Evolutionary conservation across 2,329 filamentous ascomycete genomes (phyloP), one percentile per base, ranked within the genome.

Genomic region (Biscogniauxia marginata): DNA sequence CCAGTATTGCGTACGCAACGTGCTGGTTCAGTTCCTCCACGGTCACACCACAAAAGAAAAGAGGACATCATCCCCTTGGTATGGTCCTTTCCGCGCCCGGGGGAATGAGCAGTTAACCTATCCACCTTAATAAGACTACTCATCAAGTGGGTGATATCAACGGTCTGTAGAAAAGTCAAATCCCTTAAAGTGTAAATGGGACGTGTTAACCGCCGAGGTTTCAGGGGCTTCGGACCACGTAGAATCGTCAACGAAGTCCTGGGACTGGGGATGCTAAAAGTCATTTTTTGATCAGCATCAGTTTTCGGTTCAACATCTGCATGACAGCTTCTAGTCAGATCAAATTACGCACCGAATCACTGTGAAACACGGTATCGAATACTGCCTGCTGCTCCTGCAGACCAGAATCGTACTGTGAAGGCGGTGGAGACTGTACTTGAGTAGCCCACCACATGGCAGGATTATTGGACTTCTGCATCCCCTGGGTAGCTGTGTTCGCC

Each of bases 141-240:
- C 22, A 57, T 56, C 59, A 19, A 61, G 59, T 5, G 24, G 23
- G 9, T 53, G 54, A 13, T 44, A 19, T 18, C 45, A 52, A 20
- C 45, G 20, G 13, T 52, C 52, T 6, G 56, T 50, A 25, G 47
- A 45, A 11, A 57, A 58, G 18, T 58, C 55, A 22, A 63, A 52
- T 4, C 45, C 57, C 2, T 16, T 23, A 20, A 56, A 16, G 20
- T 57, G 43, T 4, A 50, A 34, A 23, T 39, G 50, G 11, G 48
- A 45, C 44, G 59, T 9, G 30, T 11, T 39, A 39, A 39, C 13
- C 13, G 13, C 30, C 13, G n/a, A n/a, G 13, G n/a, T 5, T 16
- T 39, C 30, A 39, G 30, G 49, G 24, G 25, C 22, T 7, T 58
- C 54, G 4, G 50, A 25, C 61, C 55, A 59, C 3, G 25, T 20